phyloP scores from a whole-genome alignment of 768 basidiomycete genomes.

The Calocera cornea region DNA sequence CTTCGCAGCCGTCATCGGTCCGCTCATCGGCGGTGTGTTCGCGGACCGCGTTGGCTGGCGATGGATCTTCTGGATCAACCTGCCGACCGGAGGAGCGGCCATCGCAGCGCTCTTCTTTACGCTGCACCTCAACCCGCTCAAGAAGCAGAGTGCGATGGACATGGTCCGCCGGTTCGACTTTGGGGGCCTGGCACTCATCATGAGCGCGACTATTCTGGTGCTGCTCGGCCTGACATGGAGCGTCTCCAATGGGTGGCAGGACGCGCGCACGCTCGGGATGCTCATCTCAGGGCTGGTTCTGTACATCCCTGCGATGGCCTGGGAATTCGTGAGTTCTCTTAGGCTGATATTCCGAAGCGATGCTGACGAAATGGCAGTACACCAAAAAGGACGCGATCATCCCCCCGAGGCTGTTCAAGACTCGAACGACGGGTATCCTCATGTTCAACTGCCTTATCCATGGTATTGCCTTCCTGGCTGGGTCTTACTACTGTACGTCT shows the following conservation, averaged over 20 bases:
- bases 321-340: slow-evolving; percentile 1
- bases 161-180: slow-evolving; percentile 62
- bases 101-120: slow-evolving; percentile 8
- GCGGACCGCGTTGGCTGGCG: slow-evolving; percentile 8
- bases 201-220: slow-evolving; percentile 49
- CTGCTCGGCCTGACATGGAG: slow-evolving; percentile 63
- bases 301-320: slow-evolving; percentile 25
- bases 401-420: slow-evolving; percentile 66
- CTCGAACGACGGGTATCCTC: slow-evolving; percentile 53
- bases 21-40: slow-evolving; percentile 9
- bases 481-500: slow-evolving; percentile 14
- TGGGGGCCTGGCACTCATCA: slow-evolving; percentile 46
- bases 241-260: slow-evolving; percentile 15
- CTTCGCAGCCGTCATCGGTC: background rate
- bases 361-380: background rate
- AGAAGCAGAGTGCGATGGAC: slow-evolving; percentile 40
- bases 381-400: slow-evolving; percentile 57
- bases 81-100: slow-evolving; percentile 6
- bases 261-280: slow-evolving; percentile 44
- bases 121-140: slow-evolving; percentile 48
- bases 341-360: background rate
- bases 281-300: slow-evolving; percentile 43
- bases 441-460: slow-evolving; percentile 49
- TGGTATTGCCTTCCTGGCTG: slow-evolving; percentile 47
- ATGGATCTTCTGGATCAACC: slow-evolving; percentile 13